Evolutionary conservation across 257 asterid species (phyloP).

Genomic region (Solanum bukasovii): DNA sequence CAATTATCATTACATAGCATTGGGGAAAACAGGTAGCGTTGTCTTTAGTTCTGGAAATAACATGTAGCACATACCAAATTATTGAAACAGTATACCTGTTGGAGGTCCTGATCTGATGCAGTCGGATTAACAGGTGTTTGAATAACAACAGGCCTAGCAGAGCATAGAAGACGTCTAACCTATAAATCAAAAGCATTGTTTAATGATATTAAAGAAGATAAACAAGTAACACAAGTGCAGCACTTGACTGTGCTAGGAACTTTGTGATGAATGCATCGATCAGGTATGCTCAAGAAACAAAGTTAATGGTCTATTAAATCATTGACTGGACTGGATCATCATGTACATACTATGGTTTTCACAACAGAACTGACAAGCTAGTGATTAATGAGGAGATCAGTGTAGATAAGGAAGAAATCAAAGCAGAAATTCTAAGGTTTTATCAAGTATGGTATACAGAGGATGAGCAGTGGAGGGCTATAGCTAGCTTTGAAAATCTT

Average conservation of each 20-base stretch:
- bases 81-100: constrained; percentile 55
- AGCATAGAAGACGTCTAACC: constrained; percentile 86
- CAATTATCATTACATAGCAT: neutral
- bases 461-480: neutral
- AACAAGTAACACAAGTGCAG: neutral
- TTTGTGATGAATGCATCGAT: neutral
- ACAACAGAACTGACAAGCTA: neutral
- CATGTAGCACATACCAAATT: neutral
- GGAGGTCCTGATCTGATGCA: constrained; percentile 93
- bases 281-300: neutral
- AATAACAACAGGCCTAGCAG: constrained; percentile 83
- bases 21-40: neutral
- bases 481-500: neutral
- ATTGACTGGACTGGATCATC: neutral
- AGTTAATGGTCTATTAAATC: neutral
- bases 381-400: neutral
- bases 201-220: neutral
- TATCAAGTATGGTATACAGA: neutral
- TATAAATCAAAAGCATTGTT: constrained; percentile 3
- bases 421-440: neutral
- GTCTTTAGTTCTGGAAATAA: neutral
- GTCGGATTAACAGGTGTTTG: constrained; percentile 90
- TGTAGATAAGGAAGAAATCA: neutral
- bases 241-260: neutral
- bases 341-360: neutral